These are phyloP conservation scores for Phyllosticta citriasiana DNA, from an alignment of 2,329 filamentous ascomycete genomes.

Conservation along the genomic window DNA sequence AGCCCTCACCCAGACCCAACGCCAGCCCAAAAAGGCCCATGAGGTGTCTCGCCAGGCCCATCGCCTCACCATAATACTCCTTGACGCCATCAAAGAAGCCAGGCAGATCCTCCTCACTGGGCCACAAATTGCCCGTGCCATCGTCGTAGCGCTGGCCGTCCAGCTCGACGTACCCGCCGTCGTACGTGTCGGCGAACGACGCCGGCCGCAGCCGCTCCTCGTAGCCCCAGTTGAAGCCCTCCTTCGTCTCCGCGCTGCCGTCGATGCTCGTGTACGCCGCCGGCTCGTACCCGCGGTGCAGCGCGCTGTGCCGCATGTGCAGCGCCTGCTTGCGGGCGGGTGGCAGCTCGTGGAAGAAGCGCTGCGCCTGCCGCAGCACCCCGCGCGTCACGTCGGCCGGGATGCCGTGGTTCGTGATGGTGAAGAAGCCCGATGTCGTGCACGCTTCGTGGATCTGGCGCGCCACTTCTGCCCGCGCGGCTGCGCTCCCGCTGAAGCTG, in stretches of 20 bases:
- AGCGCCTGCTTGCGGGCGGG: constrained; percentile 27
- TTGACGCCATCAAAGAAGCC: constrained; percentile 28
- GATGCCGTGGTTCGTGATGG: constrained; percentile 30
- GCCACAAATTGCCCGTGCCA: constrained; percentile 31
- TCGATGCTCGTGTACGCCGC: constrained; percentile 26
- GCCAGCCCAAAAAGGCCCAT: constrained; percentile 33
- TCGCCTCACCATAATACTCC: constrained; percentile 29
- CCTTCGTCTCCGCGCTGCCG: constrained; percentile 32
- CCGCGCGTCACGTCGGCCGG: constrained; percentile 17
- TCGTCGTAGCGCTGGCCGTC: constrained; percentile 21
- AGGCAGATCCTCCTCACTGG: constrained; percentile 27
- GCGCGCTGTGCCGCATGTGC: constrained; percentile 29
- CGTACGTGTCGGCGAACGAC: constrained; percentile 30
- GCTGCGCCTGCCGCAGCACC: constrained; percentile 28
- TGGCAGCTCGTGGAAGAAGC: constrained; percentile 26
- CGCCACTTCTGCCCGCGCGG: constrained; percentile 27
- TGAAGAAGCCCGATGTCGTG: constrained; percentile 31
- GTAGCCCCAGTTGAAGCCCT: constrained; percentile 36
- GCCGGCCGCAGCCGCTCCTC: constrained; percentile 18
- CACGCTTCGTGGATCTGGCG: constrained; percentile 29
- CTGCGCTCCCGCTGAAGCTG: constrained; percentile 24
- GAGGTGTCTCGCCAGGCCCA: constrained; percentile 30
- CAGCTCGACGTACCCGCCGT: constrained; percentile 32
- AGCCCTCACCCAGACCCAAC: constrained; percentile 26
- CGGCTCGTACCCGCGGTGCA: constrained; percentile 34